Base-by-base conservation (phyloP, 2,329 filamentous ascomycete genomes). In the Ophiosphaerella narmari region DNA sequence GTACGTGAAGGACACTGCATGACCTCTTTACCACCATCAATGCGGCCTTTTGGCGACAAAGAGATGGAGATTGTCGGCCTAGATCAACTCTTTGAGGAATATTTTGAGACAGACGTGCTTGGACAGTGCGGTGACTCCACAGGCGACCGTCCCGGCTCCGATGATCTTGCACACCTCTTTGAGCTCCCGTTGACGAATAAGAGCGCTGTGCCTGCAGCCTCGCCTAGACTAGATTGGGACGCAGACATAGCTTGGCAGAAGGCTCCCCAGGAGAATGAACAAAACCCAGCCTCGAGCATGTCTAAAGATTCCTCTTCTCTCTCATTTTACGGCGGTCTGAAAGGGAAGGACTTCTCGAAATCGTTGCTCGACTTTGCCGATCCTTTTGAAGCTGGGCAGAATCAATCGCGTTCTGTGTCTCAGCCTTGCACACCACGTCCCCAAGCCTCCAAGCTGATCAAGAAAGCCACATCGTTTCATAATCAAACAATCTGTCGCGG, bases 41-140 rank as follows among this genome's bases (percentile, higher is more conserved):
- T 78, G 65, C 77, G 76, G 70, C 60, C 78, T 57, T 70, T 76
- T 60, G 71, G 73, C 67, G 75, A 80, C 74, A 83, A 81, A 78
- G 76, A 76, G 52, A 70, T 74, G 63, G 78, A 80, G 48, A 80
- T 80, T 75, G 77, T 80, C 59, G 82, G 85, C 66, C 77, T 82
- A 52, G 81, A 82, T 72, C 81, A 82, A 68, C 77, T 86, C 71
- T 86, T 87, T 76, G 82, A 85, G 63, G 80, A 85, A 68, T 86
- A 83, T 67, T 77, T 86, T 69, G 79, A 84, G 59, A 79, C 81
- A 71, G 82, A 84, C 52, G 75, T 80, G 48, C 77, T 80, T 59
- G 77, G 65, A 29, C 60, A 76, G 46, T 70, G 75, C 54, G 76
- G 75, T 60, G 75, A 78, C 54, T 72, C 73, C 53, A 71, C 77